These are phyloP conservation scores for Stemphylium lycopersici DNA, from an alignment of 2,329 filamentous ascomycete species.

Conservation along the genomic window DNA sequence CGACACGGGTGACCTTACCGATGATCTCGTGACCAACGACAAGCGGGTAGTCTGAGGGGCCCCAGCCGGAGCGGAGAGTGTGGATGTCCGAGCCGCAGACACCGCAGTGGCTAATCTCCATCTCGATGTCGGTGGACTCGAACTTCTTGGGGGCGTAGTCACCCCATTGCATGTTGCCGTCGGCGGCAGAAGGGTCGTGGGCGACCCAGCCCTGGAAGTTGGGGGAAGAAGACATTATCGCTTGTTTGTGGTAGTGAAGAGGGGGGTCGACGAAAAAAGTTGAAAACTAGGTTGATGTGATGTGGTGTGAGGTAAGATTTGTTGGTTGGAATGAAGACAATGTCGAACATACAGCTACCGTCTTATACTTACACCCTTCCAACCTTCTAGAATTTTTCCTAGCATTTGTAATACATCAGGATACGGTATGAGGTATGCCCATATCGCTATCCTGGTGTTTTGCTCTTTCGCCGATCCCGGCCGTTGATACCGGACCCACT, in stretches of 20 bases:
- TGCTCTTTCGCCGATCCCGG: slow-evolving; percentile 32
- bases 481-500: slow-evolving; percentile 26
- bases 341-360: background rate
- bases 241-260: background rate
- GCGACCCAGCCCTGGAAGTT: slow-evolving; percentile 64
- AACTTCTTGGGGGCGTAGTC: slow-evolving; percentile 51
- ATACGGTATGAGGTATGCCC: slow-evolving; percentile 12
- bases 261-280: background rate
- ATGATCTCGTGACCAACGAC: slow-evolving; percentile 52
- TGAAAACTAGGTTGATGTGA: background rate
- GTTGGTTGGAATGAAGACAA: background rate
- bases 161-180: slow-evolving; percentile 63
- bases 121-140: slow-evolving; percentile 70
- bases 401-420: slow-evolving; percentile 31
- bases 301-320: background rate
- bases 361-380: slow-evolving; percentile 1
- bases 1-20: slow-evolving; percentile 47
- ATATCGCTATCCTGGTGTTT: slow-evolving; percentile 20
- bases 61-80: slow-evolving; percentile 51
- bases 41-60: slow-evolving; percentile 57
- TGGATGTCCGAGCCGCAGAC: slow-evolving; percentile 47
- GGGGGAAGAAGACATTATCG: slow-evolving; percentile 29
- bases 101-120: slow-evolving; percentile 50
- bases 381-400: slow-evolving; percentile 7
- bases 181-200: slow-evolving; percentile 54